Conservation (phyloP, 164 flowering plant genomes). For the Malania oleifera region DNA sequence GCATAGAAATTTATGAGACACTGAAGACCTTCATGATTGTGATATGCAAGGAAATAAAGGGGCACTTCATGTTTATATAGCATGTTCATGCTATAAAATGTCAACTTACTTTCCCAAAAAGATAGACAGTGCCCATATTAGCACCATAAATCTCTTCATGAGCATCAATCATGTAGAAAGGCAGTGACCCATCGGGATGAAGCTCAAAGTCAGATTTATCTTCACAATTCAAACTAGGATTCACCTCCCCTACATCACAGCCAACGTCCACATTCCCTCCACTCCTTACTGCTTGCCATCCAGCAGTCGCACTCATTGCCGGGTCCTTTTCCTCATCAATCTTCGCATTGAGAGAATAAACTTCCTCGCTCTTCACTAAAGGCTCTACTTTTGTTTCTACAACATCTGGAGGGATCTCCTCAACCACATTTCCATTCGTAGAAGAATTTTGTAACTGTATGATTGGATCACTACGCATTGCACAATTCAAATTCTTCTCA, state of each 20-base stretch:
- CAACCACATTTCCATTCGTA: conserved; percentile 10
- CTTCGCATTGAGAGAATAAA: conserved; percentile 63
- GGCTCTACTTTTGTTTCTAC: conserved; percentile 30
- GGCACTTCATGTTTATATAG: too few species aligned
- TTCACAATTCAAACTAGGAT: conserved; percentile 21
- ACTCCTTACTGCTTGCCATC: conserved; percentile 51
- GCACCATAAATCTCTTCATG: conserved; percentile 74
- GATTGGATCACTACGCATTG: conserved; percentile 6
- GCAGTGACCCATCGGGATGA: conserved; percentile 74
- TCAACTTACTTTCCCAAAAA: conserved; percentile 84
- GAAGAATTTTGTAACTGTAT: conserved; percentile 5
- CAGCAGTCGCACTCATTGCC: conserved; percentile 59
- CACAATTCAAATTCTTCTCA: background rate
- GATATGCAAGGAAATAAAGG: background rate
- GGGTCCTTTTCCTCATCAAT: conserved; percentile 43
- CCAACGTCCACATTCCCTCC: conserved; percentile 32
- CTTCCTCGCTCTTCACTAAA: conserved; percentile 24
- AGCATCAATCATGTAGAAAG: conserved; percentile 87
- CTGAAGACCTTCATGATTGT: background rate
- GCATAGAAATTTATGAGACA: background rate
- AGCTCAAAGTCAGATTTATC: conserved; percentile 57
- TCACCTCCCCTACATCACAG: conserved; percentile 14
- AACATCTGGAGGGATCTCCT: conserved; percentile 8
- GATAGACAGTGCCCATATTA: conserved; percentile 74
- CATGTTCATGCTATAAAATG: background rate